Base-by-base conservation (phyloP, 192 early-diverging fungal species). In the Backusella parvicylindrica region DNA sequence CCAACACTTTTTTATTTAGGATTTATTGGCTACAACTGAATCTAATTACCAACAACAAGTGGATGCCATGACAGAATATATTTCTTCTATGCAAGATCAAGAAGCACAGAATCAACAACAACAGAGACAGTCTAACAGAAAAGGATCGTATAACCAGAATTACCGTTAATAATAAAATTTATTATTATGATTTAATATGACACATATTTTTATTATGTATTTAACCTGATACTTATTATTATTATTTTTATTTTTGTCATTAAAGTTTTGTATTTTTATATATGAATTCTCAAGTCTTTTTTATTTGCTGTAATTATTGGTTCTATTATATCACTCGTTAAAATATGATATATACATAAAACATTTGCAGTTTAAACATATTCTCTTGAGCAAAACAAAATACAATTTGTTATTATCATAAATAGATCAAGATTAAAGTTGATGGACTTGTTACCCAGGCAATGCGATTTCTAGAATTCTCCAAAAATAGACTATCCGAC, bases 41-140 rank as follows among this genome's bases (percentile, higher is more conserved):
- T 74, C 75, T 9, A 81, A 83, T 43, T 79, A 80, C 28, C 77
- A 82, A n/a, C 71, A 73, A 8, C 84, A 85, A 56, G 75, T 83
- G 16, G 80, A 85, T 41, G 71, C 72, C 7, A 85, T 85, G 84
- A 85, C 82, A 11, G 81, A 83, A 64, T 86, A 32, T 32, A 72
- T 74, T 16, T 43, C 72, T 18, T 23, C 31, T 11, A 49, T 77
- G 30, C 76, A 77, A 71, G 21, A 71, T 12, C 36, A 49, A 23
- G 41, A 67, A 32, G 32, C 32, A 28, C 28, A 53, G 15, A 11
- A 43, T 15, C 64, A 74, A 37, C 32, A 74, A 37, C 32, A 47
- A 53, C 23, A 70, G n/a, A 33, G 35, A 38, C 35, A 33, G 9
- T 1, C 32, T 2, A 23, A 23, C 32, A 68, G 66, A 68, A 68